phyloP scores from a whole-genome alignment of 2,329 filamentous ascomycete species.

The Karstenula rhodostoma region DNA sequence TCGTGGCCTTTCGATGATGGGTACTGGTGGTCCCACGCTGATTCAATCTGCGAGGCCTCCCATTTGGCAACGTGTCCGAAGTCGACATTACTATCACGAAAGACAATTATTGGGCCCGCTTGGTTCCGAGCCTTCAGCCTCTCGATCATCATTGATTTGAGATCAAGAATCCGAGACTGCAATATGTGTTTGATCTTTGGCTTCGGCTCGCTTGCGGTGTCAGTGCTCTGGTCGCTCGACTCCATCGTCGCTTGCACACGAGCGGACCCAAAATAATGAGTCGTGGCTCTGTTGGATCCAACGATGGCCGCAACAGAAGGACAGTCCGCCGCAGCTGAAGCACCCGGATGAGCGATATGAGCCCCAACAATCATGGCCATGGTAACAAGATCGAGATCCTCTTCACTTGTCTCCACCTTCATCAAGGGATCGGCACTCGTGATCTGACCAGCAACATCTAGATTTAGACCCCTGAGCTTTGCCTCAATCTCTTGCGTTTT shows the following conservation, averaged over 20 bases:
- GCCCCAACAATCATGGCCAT: background rate
- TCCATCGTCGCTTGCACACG: background rate
- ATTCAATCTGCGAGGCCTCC: too few relatives aligned
- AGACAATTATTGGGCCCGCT: background rate
- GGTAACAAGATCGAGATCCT: background rate
- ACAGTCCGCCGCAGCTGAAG: background rate
- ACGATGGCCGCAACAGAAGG: constrained; percentile 1
- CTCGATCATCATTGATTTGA: background rate
- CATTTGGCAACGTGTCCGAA: too few relatives aligned
- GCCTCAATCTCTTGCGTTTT: too few relatives aligned
- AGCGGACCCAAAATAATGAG: background rate
- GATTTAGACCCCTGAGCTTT: too few relatives aligned
- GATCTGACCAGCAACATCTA: too few relatives aligned
- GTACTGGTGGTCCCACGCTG: too few relatives aligned
- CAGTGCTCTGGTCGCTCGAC: background rate
- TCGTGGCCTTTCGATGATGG: too few relatives aligned
- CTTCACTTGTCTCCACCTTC: too few relatives aligned
- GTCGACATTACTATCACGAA: background rate
- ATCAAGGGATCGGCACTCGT: background rate
- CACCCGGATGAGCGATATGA: background rate
- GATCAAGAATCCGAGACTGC: background rate
- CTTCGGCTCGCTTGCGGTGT: background rate
- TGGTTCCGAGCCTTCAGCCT: background rate
- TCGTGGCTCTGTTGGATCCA: background rate
- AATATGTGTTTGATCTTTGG: background rate